Conservation (phyloP, 345 rosid genomes). For the Carallia brachiata region DNA sequence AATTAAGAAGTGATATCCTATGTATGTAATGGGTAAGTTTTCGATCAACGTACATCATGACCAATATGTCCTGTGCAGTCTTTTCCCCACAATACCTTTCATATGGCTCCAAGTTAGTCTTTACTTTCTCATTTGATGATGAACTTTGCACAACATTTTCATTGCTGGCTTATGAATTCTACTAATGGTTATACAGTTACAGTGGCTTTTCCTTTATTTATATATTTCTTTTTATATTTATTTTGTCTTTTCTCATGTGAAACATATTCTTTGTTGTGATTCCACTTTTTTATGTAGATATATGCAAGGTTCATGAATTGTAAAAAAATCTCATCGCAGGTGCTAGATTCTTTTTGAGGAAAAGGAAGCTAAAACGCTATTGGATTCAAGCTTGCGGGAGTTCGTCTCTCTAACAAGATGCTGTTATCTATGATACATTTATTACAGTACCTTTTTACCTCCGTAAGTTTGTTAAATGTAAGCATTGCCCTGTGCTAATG, state of each 20-base stretch:
- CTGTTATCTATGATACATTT: background rate
- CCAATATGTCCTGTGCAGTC: no score
- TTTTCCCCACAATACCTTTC: no score
- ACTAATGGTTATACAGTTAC: background rate
- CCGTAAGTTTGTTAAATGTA: background rate
- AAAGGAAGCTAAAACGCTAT: background rate
- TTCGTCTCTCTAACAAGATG: background rate
- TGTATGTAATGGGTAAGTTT: no score
- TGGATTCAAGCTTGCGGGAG: constrained; percentile 4
- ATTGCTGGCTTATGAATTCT: background rate
- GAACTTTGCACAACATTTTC: background rate
- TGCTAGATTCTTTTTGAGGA: background rate
- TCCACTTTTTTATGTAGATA: background rate
- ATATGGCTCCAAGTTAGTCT: background rate
- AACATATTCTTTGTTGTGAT: background rate
- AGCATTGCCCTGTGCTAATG: background rate
- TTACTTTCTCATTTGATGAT: background rate
- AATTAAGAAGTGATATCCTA: no score
- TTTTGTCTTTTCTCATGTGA: background rate
- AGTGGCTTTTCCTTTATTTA: background rate
- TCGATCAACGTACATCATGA: no score
- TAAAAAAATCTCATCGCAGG: background rate
- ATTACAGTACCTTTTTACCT: background rate
- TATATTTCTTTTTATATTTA: no score
- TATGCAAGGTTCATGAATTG: background rate